Percentiles rank a stretch among this genome's conserved stretches.
phyloP scores from a whole-genome alignment of 495 filamentous ascomycete species.

The Penicillium roqueforti region DNA sequence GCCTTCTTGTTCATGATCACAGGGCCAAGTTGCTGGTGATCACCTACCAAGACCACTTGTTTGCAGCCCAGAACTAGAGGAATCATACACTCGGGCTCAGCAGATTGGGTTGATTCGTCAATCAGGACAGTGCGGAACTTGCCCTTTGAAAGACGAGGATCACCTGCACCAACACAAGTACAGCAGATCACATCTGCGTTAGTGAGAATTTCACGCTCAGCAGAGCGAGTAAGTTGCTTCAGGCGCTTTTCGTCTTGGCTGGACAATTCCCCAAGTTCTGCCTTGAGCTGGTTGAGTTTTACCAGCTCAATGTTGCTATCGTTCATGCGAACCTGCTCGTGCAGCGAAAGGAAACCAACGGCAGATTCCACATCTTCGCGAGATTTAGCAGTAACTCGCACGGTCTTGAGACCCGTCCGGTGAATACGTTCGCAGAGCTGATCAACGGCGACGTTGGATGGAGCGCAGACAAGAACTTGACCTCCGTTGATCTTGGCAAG shows the following conservation, averaged over 20 bases:
- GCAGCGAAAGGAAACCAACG: slow-evolving; percentile 88
- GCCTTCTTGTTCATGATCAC: slow-evolving; percentile 99
- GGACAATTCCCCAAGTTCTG: slow-evolving; percentile 84
- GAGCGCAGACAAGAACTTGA: slow-evolving; percentile 93
- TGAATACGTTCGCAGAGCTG: slow-evolving; percentile 98
- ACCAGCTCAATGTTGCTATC: slow-evolving; percentile 90
- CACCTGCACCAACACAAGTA: slow-evolving; percentile 96
- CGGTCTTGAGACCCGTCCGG: slow-evolving; percentile 88
- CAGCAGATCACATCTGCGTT: slow-evolving; percentile 99
- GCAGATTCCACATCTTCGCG: slow-evolving; percentile 97
- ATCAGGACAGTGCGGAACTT: slow-evolving; percentile 98
- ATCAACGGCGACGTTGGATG: slow-evolving; percentile 97
- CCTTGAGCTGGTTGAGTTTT: slow-evolving; percentile 89
- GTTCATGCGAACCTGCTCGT: slow-evolving; percentile 96
- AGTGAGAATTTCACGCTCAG: slow-evolving; percentile 91
- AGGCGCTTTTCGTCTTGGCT: slow-evolving; percentile 98
- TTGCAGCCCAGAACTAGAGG: slow-evolving; percentile 96
- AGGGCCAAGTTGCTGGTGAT: slow-evolving; percentile 96
- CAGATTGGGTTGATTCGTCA: slow-evolving; percentile 98
- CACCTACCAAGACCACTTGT: slow-evolving; percentile 95
- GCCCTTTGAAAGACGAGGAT: slow-evolving; percentile 90
- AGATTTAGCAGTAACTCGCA: slow-evolving; percentile 97
- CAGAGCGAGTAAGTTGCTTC: slow-evolving; percentile 88
- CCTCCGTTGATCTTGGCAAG: slow-evolving; percentile 92
- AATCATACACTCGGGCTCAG: slow-evolving; percentile 99